phyloP scores from a whole-genome alignment of 2,329 filamentous ascomycete genomes.

The Seiridium unicorne region DNA sequence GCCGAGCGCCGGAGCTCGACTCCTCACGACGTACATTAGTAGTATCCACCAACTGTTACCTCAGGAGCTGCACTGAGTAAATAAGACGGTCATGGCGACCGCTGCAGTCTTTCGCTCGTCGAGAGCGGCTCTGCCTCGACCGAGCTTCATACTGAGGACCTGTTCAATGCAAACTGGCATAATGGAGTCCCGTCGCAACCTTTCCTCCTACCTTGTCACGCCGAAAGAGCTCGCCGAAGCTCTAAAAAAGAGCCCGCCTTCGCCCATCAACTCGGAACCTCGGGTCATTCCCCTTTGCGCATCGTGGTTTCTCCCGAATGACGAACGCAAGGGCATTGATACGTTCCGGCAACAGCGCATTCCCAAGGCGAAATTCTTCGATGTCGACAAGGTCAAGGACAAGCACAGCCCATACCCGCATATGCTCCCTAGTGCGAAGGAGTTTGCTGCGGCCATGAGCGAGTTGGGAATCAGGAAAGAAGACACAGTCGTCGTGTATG shows the following conservation, averaged over 20 bases:
- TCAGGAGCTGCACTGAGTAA: background rate
- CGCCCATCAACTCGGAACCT: slow-evolving; percentile 76
- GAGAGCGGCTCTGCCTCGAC: slow-evolving; percentile 37
- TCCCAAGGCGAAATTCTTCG: slow-evolving; percentile 90
- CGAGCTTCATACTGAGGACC: slow-evolving; percentile 22
- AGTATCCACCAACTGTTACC: slow-evolving; percentile 4
- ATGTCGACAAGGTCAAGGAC: slow-evolving; percentile 90
- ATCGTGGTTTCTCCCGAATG: slow-evolving; percentile 95
- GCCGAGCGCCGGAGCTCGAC: slow-evolving; percentile 7
- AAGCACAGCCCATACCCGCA: slow-evolving; percentile 87
- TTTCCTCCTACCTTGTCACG: slow-evolving; percentile 83
- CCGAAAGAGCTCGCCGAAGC: slow-evolving; percentile 80
- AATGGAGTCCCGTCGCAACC: slow-evolving; percentile 46
- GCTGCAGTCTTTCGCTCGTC: slow-evolving; percentile 40
- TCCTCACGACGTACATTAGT: slow-evolving; percentile 8
- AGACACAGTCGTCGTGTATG: slow-evolving; percentile 92
- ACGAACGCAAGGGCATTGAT: slow-evolving; percentile 76
- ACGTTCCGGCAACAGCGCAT: slow-evolving; percentile 82
- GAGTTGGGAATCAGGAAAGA: slow-evolving; percentile 82
- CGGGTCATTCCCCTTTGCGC: slow-evolving; percentile 88
- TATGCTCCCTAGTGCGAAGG: slow-evolving; percentile 83
- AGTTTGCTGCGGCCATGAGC: slow-evolving; percentile 86
- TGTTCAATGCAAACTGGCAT: slow-evolving; percentile 27
- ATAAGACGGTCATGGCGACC: slow-evolving; percentile 37
- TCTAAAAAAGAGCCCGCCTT: slow-evolving; percentile 77